Conservation (phyloP, 331 rosid species). For the Malus hybrid region DNA sequence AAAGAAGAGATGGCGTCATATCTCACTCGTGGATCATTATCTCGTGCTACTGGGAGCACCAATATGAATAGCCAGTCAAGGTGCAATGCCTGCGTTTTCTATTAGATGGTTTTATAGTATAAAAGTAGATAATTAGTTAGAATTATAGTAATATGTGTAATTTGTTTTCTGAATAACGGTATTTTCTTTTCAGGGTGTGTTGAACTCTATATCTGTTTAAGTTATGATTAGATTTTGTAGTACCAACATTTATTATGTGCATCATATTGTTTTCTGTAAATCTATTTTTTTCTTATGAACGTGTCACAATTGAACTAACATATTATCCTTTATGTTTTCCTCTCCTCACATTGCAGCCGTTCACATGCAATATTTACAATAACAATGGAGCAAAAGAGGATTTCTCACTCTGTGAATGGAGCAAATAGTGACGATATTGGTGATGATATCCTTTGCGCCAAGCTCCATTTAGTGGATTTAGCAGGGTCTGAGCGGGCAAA, state of each 20-base stretch:
- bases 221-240: not conserved
- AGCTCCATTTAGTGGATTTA: constrained; percentile 84
- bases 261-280: not conserved
- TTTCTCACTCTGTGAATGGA: constrained; percentile 3
- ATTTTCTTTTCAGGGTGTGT: not conserved
- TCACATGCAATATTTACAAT: constrained; percentile 94
- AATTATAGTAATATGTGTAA: not conserved
- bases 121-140: not conserved
- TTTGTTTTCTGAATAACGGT: not conserved
- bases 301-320: not conserved
- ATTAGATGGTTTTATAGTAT: not conserved
- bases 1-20: constrained; percentile 79
- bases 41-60: constrained; percentile 92
- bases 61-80: constrained; percentile 95
- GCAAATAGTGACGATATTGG: constrained; percentile 39
- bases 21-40: constrained; percentile 65
- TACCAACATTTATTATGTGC: not conserved
- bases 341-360: constrained; percentile 38
- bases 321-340: not conserved
- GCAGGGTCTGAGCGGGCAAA: constrained; percentile 97
- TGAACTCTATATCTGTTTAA: not conserved
- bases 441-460: constrained; percentile 76
- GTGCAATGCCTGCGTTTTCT: constrained; percentile 16
- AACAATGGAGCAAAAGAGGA: constrained; percentile 79
- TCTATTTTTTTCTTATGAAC: too few relatives aligned